Evolutionary conservation across 1,284 basidiomycete genomes (phyloP), one percentile per base, ranked within the genome.

Genomic region (Marasmius tenuissimus): DNA sequence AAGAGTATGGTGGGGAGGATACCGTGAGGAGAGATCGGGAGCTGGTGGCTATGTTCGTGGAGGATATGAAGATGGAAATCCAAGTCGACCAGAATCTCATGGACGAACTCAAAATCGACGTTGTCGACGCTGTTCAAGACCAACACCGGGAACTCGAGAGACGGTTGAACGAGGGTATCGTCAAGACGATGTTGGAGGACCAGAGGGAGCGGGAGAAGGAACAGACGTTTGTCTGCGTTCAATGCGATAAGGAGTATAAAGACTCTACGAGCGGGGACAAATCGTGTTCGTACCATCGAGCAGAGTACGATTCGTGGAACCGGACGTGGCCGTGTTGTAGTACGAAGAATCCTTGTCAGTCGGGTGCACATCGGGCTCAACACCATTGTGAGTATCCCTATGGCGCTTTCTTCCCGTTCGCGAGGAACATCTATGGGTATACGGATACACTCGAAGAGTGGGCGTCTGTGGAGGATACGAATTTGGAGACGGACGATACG

Each of bases 311-410:
- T 56, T 69, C 71, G 9, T 76, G 75, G 74, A 66, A 62, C 40
- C 70, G 69, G 52, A 66, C 61, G 52, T 75, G 68, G 51, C 69
- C 70, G n/a, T 77, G 75, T 54, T 77, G 75, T 63, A 70, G 71
- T 57, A 70, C 69, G 2, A 54, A 66, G 6, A 69, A 75, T 60
- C 72, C 74, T 18, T 76, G 75, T 60, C 68, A 74, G 63, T 73
- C 69, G 56, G 66, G 65, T 27, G 61, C 63, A 14, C 75, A 77
- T 64, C 71, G 74, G 48, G 63, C 71, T 1, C 70, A 70, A 56
- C 75, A 76, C 56, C 75, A 77, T 59, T 75, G 72, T 61, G 74
- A 77, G 22, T 77, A 75, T 60, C 70, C 75, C 0, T 77, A 77
- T 50, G 71, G 67, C 14, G 61, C 65, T 7, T 77, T 77, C 68